phyloP scores from a whole-genome alignment of 805 yeast genomes.

The Kodamaea fukazawae region DNA sequence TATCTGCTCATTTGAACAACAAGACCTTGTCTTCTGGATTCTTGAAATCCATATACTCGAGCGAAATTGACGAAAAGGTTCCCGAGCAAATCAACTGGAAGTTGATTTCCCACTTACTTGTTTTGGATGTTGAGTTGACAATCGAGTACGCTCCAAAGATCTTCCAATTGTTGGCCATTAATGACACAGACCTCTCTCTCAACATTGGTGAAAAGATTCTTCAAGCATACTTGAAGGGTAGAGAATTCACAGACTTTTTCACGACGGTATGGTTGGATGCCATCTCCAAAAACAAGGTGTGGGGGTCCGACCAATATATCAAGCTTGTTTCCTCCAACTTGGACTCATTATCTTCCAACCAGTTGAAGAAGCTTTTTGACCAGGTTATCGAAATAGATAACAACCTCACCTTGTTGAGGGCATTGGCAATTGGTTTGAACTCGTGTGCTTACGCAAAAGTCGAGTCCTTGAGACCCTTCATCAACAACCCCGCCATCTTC shows the following conservation, averaged over 20 bases:
- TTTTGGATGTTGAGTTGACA: constrained; percentile 60
- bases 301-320: constrained; percentile 30
- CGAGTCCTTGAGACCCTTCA: constrained; percentile 13
- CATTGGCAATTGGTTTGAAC: constrained; percentile 42
- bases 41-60: constrained; percentile 38
- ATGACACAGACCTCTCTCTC: constrained; percentile 3
- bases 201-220: constrained; percentile 33
- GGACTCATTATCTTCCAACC: constrained; percentile 45
- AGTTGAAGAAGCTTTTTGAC: constrained; percentile 24
- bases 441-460: constrained; percentile 22
- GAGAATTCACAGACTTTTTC: constrained; percentile 55
- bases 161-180: constrained; percentile 14
- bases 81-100: constrained; percentile 36
- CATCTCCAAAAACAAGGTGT: constrained; percentile 16
- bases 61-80: constrained; percentile 19
- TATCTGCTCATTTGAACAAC: constrained; percentile 43
- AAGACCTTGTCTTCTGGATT: constrained; percentile 55
- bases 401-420: constrained; percentile 14
- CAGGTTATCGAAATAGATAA: constrained; percentile 9
- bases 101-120: constrained; percentile 46
- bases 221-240: constrained; percentile 50
- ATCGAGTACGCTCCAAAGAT: constrained; percentile 39
- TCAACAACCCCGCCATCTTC: constrained; percentile 12
- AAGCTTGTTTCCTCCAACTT: constrained; percentile 40
- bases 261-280: constrained; percentile 41